Evolutionary conservation across 1,284 basidiomycete genomes (phyloP).

Genomic region (Kwoniella shivajii): DNA sequence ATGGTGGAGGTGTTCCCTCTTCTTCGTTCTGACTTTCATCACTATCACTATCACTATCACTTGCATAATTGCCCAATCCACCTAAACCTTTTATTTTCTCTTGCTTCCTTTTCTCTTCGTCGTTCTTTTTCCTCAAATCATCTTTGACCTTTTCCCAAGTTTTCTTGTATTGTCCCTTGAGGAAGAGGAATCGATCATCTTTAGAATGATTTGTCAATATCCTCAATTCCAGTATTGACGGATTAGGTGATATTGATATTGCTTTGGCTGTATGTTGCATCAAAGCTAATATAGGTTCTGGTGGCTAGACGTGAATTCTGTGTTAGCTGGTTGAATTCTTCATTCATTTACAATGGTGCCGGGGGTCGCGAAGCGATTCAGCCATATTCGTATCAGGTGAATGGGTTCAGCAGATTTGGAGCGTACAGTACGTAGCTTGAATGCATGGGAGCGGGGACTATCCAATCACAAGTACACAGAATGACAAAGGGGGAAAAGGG

Average conservation of each 20-base stretch:
- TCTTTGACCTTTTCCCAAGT: constrained; percentile 60
- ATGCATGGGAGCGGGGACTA: too few species aligned
- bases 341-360: too few species aligned
- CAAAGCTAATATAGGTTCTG: constrained; percentile 64
- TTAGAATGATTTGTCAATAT: constrained; percentile 78
- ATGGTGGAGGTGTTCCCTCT: constrained; percentile 19
- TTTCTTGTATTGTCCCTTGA: constrained; percentile 69
- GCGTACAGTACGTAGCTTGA: background rate
- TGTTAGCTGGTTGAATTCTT: too few species aligned
- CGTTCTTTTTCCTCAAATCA: constrained; percentile 17
- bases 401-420: background rate
- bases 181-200: constrained; percentile 71
- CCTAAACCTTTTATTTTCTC: constrained; percentile 28
- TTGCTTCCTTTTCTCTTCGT: constrained; percentile 13
- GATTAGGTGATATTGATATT: constrained; percentile 68
- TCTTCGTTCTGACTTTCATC: constrained; percentile 16
- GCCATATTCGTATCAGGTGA: background rate
- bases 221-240: constrained; percentile 77
- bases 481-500: too few species aligned
- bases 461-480: too few species aligned
- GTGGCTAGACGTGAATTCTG: constrained; percentile 60
- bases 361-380: too few species aligned
- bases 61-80: constrained; percentile 50
- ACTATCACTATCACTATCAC: constrained; percentile 21
- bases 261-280: constrained; percentile 75